These are phyloP conservation scores for Lepidium aucheri DNA, from an alignment of 345 rosid species.

Conservation along the genomic window DNA sequence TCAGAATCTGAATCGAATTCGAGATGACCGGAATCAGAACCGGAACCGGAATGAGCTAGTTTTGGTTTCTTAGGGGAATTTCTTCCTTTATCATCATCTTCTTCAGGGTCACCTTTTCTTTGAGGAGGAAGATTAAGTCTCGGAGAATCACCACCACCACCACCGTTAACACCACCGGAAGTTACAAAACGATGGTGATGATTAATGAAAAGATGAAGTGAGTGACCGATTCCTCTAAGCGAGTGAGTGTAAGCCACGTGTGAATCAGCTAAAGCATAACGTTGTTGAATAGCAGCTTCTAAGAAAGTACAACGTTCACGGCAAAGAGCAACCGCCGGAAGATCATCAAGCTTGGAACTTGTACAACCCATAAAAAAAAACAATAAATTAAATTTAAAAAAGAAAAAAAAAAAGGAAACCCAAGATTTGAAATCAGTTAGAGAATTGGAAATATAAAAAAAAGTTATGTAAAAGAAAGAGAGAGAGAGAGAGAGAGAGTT, in stretches of 20 bases:
- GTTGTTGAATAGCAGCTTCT: constrained; percentile 60
- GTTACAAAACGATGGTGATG: constrained; percentile 29
- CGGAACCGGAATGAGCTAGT: constrained; percentile 52
- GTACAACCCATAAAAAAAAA: constrained; percentile 61
- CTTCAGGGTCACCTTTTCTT: constrained; percentile 35
- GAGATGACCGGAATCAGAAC: constrained; percentile 57
- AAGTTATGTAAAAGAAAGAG: neutral
- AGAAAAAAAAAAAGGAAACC: neutral
- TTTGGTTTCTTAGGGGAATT: constrained; percentile 23
- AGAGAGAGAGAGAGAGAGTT: constrained; percentile 3
- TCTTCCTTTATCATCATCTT: neutral
- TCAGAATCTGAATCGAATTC: constrained; percentile 46
- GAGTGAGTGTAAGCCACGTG: constrained; percentile 59
- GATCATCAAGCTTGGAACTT: constrained; percentile 83
- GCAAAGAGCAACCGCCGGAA: constrained; percentile 89
- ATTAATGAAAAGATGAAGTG: constrained; percentile 43
- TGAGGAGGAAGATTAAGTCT: constrained; percentile 44
- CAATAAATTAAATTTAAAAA: neutral
- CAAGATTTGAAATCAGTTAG: constrained; percentile 17
- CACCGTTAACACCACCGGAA: constrained; percentile 6
- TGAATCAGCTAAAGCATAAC: constrained; percentile 72
- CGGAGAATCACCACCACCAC: constrained; percentile 28
- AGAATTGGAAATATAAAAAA: constrained; percentile 14
- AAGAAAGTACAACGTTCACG: constrained; percentile 65
- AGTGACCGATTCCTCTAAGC: constrained; percentile 41